phyloP scores from a whole-genome alignment of 441 rosid genomes.

The Macaranga tanarius region DNA sequence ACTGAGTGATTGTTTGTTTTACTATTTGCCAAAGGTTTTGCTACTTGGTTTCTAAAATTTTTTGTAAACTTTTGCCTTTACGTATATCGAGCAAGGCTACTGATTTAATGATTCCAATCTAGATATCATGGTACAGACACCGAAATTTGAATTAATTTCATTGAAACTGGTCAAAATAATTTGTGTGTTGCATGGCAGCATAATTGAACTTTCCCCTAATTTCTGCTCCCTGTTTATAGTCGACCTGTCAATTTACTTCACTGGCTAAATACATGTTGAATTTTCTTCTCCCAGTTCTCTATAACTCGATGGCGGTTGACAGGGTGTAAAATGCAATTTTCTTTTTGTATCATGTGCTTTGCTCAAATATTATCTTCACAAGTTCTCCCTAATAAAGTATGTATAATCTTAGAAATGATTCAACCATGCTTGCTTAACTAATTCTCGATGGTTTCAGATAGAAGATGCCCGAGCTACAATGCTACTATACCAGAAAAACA shows the following conservation, averaged over 20 bases:
- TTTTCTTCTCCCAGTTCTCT: too few species aligned
- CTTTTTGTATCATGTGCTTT: too few species aligned
- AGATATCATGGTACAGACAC: neutral
- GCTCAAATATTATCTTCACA: neutral
- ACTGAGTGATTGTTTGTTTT: neutral
- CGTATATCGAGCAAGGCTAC: neutral
- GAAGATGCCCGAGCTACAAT: constrained; percentile 94
- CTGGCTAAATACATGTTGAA: too few species aligned
- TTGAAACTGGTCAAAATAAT: neutral
- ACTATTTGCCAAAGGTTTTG: neutral
- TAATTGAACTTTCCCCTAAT: too few species aligned
- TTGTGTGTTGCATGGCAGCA: too few species aligned
- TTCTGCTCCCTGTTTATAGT: too few species aligned
- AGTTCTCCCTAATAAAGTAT: neutral
- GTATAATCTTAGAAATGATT: neutral
- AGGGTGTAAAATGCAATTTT: neutral
- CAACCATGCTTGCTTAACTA: neutral
- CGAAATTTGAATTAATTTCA: neutral
- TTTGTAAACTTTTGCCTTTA: neutral
- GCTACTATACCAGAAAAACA: constrained; percentile 76
- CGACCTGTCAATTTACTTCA: too few species aligned
- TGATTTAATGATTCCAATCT: neutral
- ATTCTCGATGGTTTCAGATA: constrained; percentile 38
- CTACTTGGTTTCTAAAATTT: too few species aligned
- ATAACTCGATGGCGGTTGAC: too few species aligned